Conservation (phyloP, 148 eudicot genomes). For the Pharnaceum exiguum region DNA sequence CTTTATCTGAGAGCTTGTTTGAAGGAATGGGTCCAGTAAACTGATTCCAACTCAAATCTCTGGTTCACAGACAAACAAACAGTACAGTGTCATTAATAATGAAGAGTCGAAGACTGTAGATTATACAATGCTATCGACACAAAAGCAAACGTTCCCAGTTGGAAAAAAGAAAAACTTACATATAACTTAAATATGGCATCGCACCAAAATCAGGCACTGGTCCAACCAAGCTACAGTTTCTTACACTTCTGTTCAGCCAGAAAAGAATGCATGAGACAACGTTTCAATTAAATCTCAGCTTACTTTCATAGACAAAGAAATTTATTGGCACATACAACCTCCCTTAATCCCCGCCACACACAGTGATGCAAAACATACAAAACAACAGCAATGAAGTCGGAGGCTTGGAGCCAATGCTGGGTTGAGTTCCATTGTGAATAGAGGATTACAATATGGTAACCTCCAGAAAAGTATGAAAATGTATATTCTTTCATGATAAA, state of each 20-base stretch:
- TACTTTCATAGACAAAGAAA: too few species aligned
- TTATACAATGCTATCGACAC: neutral
- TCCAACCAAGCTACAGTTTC: slow-evolving; percentile 83
- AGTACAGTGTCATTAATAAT: too few species aligned
- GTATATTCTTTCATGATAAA: too few species aligned
- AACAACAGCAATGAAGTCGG: too few species aligned
- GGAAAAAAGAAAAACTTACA: slow-evolving; percentile 43
- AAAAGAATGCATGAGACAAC: slow-evolving; percentile 4
- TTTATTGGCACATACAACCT: too few species aligned
- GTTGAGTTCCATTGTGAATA: too few species aligned
- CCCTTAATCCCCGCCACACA: too few species aligned
- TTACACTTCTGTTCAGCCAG: slow-evolving; percentile 66
- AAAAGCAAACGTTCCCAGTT: neutral
- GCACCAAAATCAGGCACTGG: slow-evolving; percentile 66
- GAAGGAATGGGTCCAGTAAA: slow-evolving; percentile 68
- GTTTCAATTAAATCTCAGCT: neutral
- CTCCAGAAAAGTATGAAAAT: too few species aligned
- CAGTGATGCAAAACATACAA: too few species aligned
- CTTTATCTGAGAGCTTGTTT: slow-evolving; percentile 48
- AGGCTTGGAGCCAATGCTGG: too few species aligned
- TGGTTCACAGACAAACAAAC: slow-evolving; percentile 21
- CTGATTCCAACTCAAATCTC: slow-evolving; percentile 77
- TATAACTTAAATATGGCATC: slow-evolving; percentile 51
- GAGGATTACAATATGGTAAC: too few species aligned
- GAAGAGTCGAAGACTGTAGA: too few species aligned